Percentiles rank a stretch among this genome's conserved stretches.
phyloP scores from a whole-genome alignment of 148 eudicot genomes.

The Silene latifolia region DNA sequence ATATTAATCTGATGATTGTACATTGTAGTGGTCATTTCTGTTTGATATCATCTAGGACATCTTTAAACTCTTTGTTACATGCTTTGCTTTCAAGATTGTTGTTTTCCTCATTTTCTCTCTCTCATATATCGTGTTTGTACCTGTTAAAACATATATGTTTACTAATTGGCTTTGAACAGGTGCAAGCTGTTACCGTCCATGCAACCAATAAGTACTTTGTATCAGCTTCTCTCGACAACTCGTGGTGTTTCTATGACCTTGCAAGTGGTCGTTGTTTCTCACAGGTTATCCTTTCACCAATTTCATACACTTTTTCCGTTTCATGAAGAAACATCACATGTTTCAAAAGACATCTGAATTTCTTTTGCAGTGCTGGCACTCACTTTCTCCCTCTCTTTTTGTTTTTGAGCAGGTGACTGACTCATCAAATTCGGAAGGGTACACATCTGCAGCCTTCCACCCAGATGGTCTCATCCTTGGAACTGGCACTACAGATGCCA shows the following conservation, averaged over 20 bases:
- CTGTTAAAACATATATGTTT: not conserved
- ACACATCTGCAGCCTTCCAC: conserved; percentile 93
- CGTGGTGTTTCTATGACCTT: conserved; percentile 97
- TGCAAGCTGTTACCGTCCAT: conserved; percentile 90
- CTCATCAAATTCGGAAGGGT: conserved; percentile 67
- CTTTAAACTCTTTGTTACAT: not conserved
- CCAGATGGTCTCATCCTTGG: conserved; percentile 99
- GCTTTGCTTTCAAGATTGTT: not conserved
- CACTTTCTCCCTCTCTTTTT: not conserved
- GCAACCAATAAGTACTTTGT: conserved; percentile 87
- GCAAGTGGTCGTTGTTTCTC: conserved; percentile 75
- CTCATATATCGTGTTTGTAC: not conserved
- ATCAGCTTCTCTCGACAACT: conserved; percentile 79
- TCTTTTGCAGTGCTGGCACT: conserved; percentile 6
- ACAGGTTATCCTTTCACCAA: conserved; percentile 48
- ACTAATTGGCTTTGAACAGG: conserved; percentile 38
- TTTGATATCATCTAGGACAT: not conserved
- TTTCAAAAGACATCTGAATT: not conserved
- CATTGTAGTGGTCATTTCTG: not conserved
- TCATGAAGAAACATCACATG: not conserved
- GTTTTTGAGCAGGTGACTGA: conserved; percentile 61
- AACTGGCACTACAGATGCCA: conserved; percentile 78
- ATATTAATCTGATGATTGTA: not conserved
- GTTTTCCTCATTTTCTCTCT: not conserved
- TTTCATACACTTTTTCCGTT: not conserved